Conservation (phyloP, 1,284 basidiomycete species). For the Apiotrichum sp. region DNA sequence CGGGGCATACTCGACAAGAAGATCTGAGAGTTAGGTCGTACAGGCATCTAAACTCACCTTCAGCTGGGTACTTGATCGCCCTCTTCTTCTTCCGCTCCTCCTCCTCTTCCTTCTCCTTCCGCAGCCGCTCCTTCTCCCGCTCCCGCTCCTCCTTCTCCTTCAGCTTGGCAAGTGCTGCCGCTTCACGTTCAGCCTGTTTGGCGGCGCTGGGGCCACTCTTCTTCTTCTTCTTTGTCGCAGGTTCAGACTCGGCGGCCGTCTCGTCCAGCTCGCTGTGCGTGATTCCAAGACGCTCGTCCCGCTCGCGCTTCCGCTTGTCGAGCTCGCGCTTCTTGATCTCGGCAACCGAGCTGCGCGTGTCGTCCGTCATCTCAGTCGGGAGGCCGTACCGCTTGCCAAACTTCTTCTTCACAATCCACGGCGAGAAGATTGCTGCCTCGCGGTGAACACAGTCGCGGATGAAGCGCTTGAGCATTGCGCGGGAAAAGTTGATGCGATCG, state of each 20-base stretch:
- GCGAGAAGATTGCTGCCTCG: constrained; percentile 81
- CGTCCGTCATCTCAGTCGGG: constrained; percentile 74
- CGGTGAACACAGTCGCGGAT: constrained; percentile 89
- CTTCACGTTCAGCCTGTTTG: constrained; percentile 23
- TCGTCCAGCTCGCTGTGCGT: constrained; percentile 51
- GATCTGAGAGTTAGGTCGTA: constrained; percentile 52
- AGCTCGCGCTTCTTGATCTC: constrained; percentile 76
- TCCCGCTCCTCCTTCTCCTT: constrained; percentile 42
- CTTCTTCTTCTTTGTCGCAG: constrained; percentile 65
- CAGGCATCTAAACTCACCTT: constrained; percentile 45
- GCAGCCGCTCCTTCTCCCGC: constrained; percentile 44
- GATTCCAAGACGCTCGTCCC: constrained; percentile 52
- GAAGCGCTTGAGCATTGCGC: constrained; percentile 91
- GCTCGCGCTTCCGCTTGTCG: constrained; percentile 71
- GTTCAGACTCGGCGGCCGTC: constrained; percentile 55
- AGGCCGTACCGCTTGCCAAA: constrained; percentile 80
- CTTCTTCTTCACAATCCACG: constrained; percentile 84
- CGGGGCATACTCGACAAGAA: constrained; percentile 69
- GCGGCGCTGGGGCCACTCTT: constrained; percentile 46
- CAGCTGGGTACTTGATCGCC: constrained; percentile 63
- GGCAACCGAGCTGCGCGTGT: constrained; percentile 70
- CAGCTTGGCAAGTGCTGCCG: neutral
- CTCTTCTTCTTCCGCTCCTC: constrained; percentile 67
- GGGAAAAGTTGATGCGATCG: constrained; percentile 89
- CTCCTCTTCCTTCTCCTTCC: constrained; percentile 55